Conservation (phyloP, 345 rosid genomes). For the Litchi chinensis region DNA sequence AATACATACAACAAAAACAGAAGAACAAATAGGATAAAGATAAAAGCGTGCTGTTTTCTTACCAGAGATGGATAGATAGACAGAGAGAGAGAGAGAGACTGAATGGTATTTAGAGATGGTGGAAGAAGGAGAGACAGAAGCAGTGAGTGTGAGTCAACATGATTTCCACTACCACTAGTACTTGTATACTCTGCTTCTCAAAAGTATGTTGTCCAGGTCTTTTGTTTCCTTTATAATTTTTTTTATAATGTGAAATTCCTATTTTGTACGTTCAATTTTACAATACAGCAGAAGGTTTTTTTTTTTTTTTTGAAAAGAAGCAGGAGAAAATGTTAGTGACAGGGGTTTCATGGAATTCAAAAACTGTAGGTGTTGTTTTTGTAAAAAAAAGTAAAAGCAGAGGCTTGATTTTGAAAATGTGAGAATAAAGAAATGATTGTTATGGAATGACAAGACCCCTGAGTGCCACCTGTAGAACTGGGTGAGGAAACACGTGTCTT, state of each 20-base stretch:
- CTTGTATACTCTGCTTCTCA: conserved; percentile 11
- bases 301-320: too few relatives aligned
- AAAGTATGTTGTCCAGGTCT: conserved; percentile 36
- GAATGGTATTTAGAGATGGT: conserved; percentile 20
- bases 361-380: too few relatives aligned
- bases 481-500: conserved; percentile 7
- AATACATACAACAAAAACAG: neutral
- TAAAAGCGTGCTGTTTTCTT: neutral
- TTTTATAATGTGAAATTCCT: conserved; percentile 27
- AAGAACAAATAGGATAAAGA: neutral
- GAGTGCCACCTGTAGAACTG: conserved; percentile 24
- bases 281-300: too few relatives aligned
- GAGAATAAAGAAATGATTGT: too few relatives aligned
- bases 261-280: conserved; percentile 5
- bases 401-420: too few relatives aligned
- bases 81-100: neutral
- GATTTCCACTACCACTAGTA: conserved; percentile 38
- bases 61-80: conserved; percentile 7
- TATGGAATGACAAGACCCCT: conserved; percentile 34
- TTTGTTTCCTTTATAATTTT: conserved; percentile 19
- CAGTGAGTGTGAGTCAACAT: conserved; percentile 43
- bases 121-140: conserved; percentile 36
- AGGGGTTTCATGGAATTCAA: too few relatives aligned
- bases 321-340: too few relatives aligned
- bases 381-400: too few relatives aligned